phyloP scores from a whole-genome alignment of 768 basidiomycete genomes.

The Auricularia auricula-judae region DNA sequence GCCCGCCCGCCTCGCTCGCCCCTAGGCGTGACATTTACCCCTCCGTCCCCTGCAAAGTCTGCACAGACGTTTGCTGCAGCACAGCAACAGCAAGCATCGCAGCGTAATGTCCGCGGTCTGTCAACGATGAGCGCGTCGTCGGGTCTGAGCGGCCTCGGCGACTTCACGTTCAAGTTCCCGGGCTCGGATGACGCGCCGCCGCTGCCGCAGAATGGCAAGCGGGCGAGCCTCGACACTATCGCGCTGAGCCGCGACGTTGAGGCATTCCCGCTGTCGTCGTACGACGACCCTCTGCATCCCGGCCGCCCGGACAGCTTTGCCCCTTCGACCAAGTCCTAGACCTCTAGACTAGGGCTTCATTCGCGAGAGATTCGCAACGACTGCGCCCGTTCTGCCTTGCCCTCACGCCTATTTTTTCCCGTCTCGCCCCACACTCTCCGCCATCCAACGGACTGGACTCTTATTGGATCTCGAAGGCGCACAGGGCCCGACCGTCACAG shows the following conservation, averaged over 20 bases:
- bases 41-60: constrained; percentile 1
- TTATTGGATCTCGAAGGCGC: no score
- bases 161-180: background rate
- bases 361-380: no score
- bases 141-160: constrained; percentile 31
- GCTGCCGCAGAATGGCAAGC: constrained; percentile 12
- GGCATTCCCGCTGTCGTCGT: constrained; percentile 73
- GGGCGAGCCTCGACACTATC: constrained; percentile 78
- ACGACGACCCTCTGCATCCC: constrained; percentile 21
- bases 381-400: no score
- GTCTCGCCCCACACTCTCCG: no score
- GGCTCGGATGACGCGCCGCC: background rate
- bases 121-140: constrained; percentile 36
- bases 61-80: constrained; percentile 5
- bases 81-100: constrained; percentile 3
- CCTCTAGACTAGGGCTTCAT: no score
- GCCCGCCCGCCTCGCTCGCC: constrained; percentile 71
- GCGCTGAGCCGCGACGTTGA: constrained; percentile 74
- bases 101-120: constrained; percentile 6
- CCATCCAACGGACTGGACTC: no score
- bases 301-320: background rate
- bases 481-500: no score
- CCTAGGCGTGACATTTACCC: background rate
- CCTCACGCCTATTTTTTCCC: no score
- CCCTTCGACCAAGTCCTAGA: background rate